Conservation (phyloP, 805 yeast genomes). For the Saccharomyces jurei region DNA sequence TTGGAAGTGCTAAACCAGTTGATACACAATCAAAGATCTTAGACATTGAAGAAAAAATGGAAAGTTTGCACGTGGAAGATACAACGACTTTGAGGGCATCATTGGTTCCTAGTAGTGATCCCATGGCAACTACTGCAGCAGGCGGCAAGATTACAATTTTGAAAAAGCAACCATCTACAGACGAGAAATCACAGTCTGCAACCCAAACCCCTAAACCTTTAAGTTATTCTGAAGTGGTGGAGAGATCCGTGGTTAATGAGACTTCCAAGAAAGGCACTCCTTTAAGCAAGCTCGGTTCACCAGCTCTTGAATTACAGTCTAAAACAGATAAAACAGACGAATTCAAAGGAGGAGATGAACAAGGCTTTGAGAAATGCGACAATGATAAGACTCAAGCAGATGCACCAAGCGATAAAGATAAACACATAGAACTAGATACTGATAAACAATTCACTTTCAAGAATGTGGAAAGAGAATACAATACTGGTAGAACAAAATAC, state of each 20-base stretch:
- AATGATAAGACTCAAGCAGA: background rate
- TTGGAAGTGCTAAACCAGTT: slow-evolving; percentile 81
- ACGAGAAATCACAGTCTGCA: background rate
- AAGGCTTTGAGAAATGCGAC: background rate
- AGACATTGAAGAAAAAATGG: slow-evolving; percentile 50
- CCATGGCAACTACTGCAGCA: slow-evolving; percentile 3
- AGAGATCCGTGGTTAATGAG: background rate
- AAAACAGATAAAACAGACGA: background rate
- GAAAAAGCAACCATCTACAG: slow-evolving; percentile 11
- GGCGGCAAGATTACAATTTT: slow-evolving; percentile 15
- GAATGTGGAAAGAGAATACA: slow-evolving; percentile 5
- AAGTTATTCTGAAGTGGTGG: slow-evolving; percentile 1
- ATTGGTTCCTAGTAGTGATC: slow-evolving; percentile 11
- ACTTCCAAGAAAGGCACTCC: background rate
- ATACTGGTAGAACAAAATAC: background rate
- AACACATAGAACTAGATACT: background rate
- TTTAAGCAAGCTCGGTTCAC: background rate
- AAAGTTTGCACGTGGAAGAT: slow-evolving; percentile 37
- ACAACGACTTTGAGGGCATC: slow-evolving; percentile 31
- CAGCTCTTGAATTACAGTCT: background rate
- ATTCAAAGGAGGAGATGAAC: background rate
- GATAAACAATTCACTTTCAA: slow-evolving; percentile 11
- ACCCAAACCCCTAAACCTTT: slow-evolving; percentile 1
- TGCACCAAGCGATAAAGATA: background rate
- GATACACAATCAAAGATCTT: slow-evolving; percentile 59